These are phyloP conservation scores for Neurospora sp. DNA, from an alignment of 495 filamentous ascomycete species.

Conservation along the genomic window DNA sequence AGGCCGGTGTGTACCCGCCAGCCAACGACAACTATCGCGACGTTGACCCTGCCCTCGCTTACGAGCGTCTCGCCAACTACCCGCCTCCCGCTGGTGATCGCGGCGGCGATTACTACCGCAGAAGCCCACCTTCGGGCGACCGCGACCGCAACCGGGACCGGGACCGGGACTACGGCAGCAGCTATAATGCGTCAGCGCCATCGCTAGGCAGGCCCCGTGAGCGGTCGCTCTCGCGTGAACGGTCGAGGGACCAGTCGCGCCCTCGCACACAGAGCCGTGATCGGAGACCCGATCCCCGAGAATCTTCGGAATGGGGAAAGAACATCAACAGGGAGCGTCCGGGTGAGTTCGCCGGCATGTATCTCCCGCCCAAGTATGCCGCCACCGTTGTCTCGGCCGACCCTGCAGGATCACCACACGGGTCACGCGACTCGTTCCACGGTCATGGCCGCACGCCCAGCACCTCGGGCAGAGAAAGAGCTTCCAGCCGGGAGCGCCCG, in stretches of 20 bases:
- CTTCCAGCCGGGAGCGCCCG: slow-evolving; percentile 19
- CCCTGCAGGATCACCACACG: slow-evolving; percentile 10
- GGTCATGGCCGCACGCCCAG: slow-evolving; percentile 14
- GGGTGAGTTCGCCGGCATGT: slow-evolving; percentile 5
- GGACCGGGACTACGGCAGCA: slow-evolving; percentile 9
- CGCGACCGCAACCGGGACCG: slow-evolving; percentile 19
- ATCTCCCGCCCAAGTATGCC: slow-evolving; percentile 19
- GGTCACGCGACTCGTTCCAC: slow-evolving; percentile 24
- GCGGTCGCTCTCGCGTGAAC: slow-evolving; percentile 1
- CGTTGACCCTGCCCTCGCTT: slow-evolving; percentile 19
- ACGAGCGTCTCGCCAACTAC: slow-evolving; percentile 24
- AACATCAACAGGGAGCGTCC: slow-evolving; percentile 4
- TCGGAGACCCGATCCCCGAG: not conserved
- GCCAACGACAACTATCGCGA: slow-evolving; percentile 25
- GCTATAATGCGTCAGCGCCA: slow-evolving; percentile 11
- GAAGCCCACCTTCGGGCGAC: slow-evolving; percentile 4
- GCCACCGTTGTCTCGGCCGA: slow-evolving; percentile 11
- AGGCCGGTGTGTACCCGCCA: slow-evolving; percentile 40
- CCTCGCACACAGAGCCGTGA: slow-evolving; percentile 1
- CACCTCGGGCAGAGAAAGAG: slow-evolving; percentile 15
- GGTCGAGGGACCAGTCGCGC: slow-evolving; percentile 1
- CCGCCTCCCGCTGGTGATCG: slow-evolving; percentile 19
- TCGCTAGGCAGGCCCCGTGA: slow-evolving; percentile 8
- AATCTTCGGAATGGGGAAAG: slow-evolving; percentile 4
- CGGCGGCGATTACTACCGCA: slow-evolving; percentile 15